Base-by-base conservation (phyloP, 495 filamentous ascomycete genomes). In the Xylaria telfairii region DNA sequence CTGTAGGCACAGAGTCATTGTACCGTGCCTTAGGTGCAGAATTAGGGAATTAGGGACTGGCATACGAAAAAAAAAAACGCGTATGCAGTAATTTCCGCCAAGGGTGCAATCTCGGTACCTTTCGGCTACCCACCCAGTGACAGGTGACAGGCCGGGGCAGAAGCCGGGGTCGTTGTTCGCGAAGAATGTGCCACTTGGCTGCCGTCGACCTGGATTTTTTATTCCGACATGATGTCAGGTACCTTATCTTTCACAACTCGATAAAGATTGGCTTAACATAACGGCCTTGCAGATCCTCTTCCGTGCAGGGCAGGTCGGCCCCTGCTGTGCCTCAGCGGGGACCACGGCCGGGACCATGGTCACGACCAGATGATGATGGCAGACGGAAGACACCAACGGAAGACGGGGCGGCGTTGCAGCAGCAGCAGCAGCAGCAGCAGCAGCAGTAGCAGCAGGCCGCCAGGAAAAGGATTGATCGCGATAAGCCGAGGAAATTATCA, bases 31-130 rank as follows among this genome's bases (percentile, higher is more conserved):
- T n/a, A n/a, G n/a, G n/a, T n/a, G n/a, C n/a, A n/a, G n/a, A n/a
- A n/a, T n/a, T n/a, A n/a, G n/a, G n/a, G n/a, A n/a, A n/a, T n/a
- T n/a, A n/a, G n/a, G n/a, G n/a, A n/a, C n/a, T n/a, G n/a, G n/a
- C n/a, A n/a, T 37, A 37, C 34, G 34, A 37, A 37, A 37, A 37
- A 26, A 26, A 53, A 15, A 44, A 65, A 49, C 62, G 46, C 62
- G 44, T 65, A 51, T n/a, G n/a, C n/a, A n/a, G n/a, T n/a, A n/a
- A n/a, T 51, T 51, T 65, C 44, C 15, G 46, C 44, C 62, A 65
- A 51, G 42, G 28, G 21, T 24, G 46, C 30, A 65, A 65, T 65
- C 46, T 51, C 62, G 62, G 62, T 34, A 65, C 26, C 44, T 65
- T n/a, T 65, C 44, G 30, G 62, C 17, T 46, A 65, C 44, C 62